Evolutionary conservation across 768 basidiomycete genomes (phyloP).

Genomic region (Lentinus tigrinus): DNA sequence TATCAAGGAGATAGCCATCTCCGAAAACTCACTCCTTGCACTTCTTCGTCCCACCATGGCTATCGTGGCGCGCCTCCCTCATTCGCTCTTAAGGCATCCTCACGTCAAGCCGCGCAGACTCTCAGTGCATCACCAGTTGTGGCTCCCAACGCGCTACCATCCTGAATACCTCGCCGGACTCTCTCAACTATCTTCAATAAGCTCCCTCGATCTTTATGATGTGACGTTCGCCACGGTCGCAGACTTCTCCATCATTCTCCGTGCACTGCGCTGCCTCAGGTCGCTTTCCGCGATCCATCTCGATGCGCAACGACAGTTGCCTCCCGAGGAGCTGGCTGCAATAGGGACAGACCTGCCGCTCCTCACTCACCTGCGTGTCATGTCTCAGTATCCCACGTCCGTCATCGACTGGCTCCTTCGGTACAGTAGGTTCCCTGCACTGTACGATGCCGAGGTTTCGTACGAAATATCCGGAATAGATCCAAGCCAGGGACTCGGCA

Average conservation of each 20-base stretch:
- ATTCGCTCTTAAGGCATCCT: background rate
- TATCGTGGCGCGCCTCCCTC: conserved; percentile 8
- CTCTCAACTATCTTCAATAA: conserved; percentile 4
- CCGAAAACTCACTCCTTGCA: conserved; percentile 11
- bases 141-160: conserved; percentile 11
- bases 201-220: conserved; percentile 6
- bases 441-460: background rate
- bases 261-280: background rate
- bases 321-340: background rate
- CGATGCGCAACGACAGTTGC: conserved; percentile 8
- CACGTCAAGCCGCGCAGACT: background rate
- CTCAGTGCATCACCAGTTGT: conserved; percentile 4
- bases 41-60: conserved; percentile 7
- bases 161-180: conserved; percentile 5
- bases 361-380: background rate
- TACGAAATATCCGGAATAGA: conserved; percentile 6
- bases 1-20: conserved; percentile 16
- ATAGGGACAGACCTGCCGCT: background rate
- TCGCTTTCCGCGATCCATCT: conserved; percentile 2
- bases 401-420: conserved; percentile 8
- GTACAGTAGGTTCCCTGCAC: background rate
- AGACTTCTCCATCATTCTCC: conserved; percentile 10
- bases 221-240: conserved; percentile 13
- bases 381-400: background rate
- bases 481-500: background rate